Base-by-base conservation (phyloP, 345 rosid species). In the Euphorbia lathyris region DNA sequence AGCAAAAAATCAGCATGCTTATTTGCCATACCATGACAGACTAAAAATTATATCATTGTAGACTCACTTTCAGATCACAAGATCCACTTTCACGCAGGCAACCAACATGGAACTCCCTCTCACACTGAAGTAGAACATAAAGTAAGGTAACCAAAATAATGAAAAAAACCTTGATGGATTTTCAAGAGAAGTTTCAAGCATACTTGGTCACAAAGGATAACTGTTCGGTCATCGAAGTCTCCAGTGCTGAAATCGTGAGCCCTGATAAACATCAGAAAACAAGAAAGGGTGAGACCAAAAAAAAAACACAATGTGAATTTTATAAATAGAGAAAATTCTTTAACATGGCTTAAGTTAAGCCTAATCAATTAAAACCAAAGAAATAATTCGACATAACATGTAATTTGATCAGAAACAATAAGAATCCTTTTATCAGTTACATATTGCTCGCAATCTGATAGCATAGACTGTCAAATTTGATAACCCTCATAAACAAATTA, bases 201-300 rank as follows among this genome's bases (percentile, higher is more conserved):
- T 85, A 96, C 99, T 85, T 96, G 99, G 79, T 96, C 99, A 78
- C 99, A 90, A 55, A 86, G 77, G 84, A 96, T 90, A 67, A 96
- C 90, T 29, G 98, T 96, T 70, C 89, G 82, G 65, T 92, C 97
- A 82, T 89, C 84, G 82, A 96, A 96, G 26, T 51, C 68, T 52
- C 75, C 84, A 32, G 82, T 70, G 76, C 88, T 89, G 79, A 92
- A 96, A 81, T 96, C 98, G 72, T 83, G 88, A 61, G 82, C 79
- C 86, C 98, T 93, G 76, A 36, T 66, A 72, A 81, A 66, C 43
- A 77, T 16, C 52, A 68, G 40, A 51, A 27, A 20, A 40, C 13
- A 56, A 38, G 36, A 48, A 56, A 45, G 72, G 48, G 38, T 19
- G 42, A 59, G 27, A 53, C 53, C n/a, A 7, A 34, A 34, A 34